These are phyloP conservation scores for Castanea mollissima DNA, from an alignment of 306 rosid species.

Conservation along the genomic window DNA sequence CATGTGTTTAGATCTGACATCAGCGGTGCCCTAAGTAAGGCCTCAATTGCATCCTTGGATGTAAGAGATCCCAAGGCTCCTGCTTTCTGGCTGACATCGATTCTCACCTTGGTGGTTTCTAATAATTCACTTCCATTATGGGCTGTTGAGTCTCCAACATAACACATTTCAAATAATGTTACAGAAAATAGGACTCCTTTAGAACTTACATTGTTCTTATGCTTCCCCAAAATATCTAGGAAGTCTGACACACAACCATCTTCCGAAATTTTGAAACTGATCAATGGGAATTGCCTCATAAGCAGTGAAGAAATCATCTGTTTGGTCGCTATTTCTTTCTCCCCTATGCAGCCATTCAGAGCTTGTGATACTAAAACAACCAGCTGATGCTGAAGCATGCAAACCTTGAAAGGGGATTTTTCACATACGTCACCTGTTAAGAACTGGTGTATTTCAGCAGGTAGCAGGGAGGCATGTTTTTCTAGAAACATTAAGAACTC, in stretches of 20 bases:
- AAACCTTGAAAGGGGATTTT: slow-evolving; percentile 48
- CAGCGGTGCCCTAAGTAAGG: slow-evolving; percentile 73
- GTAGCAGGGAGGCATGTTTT: slow-evolving; percentile 53
- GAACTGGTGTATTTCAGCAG: slow-evolving; percentile 49
- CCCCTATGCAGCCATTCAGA: slow-evolving; percentile 56
- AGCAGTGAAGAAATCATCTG: slow-evolving; percentile 59
- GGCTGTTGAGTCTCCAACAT: slow-evolving; percentile 36
- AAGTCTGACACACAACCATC: slow-evolving; percentile 57
- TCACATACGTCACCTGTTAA: slow-evolving; percentile 37
- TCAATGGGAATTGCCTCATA: slow-evolving; percentile 67
- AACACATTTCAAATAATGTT: slow-evolving; percentile 44
- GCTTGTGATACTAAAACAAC: slow-evolving; percentile 72
- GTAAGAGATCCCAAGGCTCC: slow-evolving; percentile 35
- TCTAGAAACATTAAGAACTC: slow-evolving; percentile 64
- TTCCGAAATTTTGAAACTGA: slow-evolving; percentile 52
- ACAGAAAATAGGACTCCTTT: slow-evolving; percentile 69
- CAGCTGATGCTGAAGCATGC: slow-evolving; percentile 67
- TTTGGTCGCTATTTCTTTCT: slow-evolving; percentile 44
- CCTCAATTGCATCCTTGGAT: slow-evolving; percentile 59
- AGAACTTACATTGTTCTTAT: slow-evolving; percentile 40
- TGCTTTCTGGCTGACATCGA: slow-evolving; percentile 26
- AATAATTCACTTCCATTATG: slow-evolving; percentile 32
- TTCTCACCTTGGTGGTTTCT: slow-evolving; percentile 29
- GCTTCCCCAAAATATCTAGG: slow-evolving; percentile 43
- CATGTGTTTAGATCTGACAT: slow-evolving; percentile 77